phyloP scores from a whole-genome alignment of 768 basidiomycete genomes.

The Dentipellis fragilis region DNA sequence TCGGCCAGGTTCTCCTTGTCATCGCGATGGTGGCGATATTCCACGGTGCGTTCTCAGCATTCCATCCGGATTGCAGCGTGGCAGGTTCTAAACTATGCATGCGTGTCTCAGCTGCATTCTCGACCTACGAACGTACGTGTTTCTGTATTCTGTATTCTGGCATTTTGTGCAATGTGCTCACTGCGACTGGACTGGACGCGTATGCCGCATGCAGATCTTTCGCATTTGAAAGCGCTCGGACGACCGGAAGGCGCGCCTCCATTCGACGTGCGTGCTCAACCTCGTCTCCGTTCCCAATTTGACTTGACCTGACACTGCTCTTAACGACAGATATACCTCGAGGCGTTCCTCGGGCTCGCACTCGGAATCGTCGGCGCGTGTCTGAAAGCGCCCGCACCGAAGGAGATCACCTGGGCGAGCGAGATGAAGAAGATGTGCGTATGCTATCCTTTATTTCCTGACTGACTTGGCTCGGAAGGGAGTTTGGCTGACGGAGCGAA shows the following conservation, averaged over 20 bases:
- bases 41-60: conserved; percentile 7
- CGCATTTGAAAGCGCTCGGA: conserved; percentile 67
- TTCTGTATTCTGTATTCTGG: not conserved
- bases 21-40: conserved; percentile 8
- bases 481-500: too few species aligned
- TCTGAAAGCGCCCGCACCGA: conserved; percentile 56
- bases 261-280: conserved; percentile 36
- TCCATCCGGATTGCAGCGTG: too few species aligned
- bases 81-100: too few species aligned
- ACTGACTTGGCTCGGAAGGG: too few species aligned
- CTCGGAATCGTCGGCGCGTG: conserved; percentile 66
- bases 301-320: not conserved
- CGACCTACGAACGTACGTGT: conserved; percentile 67
- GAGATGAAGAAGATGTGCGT: conserved; percentile 78
- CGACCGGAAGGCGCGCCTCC: conserved; percentile 60
- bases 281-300: not conserved
- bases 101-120: conserved; percentile 52
- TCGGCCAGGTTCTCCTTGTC: conserved; percentile 4
- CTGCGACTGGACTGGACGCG: not conserved
- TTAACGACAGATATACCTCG: conserved; percentile 14
- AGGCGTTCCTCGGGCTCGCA: conserved; percentile 54
- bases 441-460: not conserved
- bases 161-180: not conserved
- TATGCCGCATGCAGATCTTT: conserved; percentile 47
- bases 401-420: conserved; percentile 82